A percentile compares a stretch with the other conserved stretches of the same genome.
Evolutionary conservation across 225 moss, liverwort and hornwort species (phyloP).

Genomic region (Marchantia paleacea): DNA sequence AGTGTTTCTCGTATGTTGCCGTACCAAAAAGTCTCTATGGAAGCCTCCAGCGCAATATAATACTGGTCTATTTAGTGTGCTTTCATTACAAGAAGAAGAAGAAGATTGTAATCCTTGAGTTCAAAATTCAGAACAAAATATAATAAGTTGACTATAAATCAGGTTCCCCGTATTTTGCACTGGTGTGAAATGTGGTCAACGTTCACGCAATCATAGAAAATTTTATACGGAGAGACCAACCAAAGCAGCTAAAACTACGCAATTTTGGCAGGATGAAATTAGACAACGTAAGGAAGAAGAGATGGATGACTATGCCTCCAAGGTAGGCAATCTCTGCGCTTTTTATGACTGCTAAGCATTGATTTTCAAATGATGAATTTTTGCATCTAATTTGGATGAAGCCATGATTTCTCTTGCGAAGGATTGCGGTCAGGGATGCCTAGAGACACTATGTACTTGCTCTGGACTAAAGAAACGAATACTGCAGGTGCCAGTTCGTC

Average conservation of each 20-base stretch:
- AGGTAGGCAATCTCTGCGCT: conserved; percentile 41
- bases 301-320: conserved; percentile 91
- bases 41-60: no score
- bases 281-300: conserved; percentile 85
- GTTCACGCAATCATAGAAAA: neutral
- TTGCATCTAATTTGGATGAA: neutral
- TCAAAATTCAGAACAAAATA: no score
- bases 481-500: conserved; percentile 85
- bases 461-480: neutral
- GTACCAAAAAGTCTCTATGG: no score
- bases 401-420: neutral
- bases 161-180: no score
- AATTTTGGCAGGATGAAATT: conserved; percentile 72
- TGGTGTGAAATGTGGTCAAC: neutral
- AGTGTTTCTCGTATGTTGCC: no score
- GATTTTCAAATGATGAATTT: neutral
- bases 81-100: no score
- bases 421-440: neutral
- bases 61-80: no score
- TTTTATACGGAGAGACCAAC: neutral
- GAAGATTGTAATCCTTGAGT: no score
- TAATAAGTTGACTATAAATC: neutral
- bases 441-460: neutral
- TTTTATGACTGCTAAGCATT: no score
- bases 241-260: neutral